phyloP scores from a whole-genome alignment of 148 eudicot genomes.

The Vaccinium myrtillus region DNA sequence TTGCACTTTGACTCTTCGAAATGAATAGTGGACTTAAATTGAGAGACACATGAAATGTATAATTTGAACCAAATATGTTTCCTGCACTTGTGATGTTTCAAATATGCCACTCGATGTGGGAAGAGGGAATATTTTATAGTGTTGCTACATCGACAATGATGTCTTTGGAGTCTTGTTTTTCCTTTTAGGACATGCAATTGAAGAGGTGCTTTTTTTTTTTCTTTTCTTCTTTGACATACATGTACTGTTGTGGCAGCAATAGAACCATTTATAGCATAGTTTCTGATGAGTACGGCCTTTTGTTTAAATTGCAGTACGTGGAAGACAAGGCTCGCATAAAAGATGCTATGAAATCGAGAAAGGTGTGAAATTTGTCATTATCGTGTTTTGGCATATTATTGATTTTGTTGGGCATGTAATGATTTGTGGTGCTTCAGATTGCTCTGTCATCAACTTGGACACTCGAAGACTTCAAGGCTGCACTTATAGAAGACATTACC shows the following conservation, averaged over 20 bases:
- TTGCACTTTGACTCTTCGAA: no score
- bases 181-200: not conserved
- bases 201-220: not conserved
- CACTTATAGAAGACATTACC: constrained; percentile 56
- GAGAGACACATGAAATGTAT: not conserved
- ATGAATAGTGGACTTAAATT: no score
- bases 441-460: constrained; percentile 73
- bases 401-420: not conserved
- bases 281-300: not conserved
- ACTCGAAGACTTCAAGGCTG: constrained; percentile 72
- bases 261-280: not conserved
- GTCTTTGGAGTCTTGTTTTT: not conserved
- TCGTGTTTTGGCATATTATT: not conserved
- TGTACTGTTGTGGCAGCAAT: no score
- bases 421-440: constrained; percentile 41
- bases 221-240: no score
- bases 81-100: not conserved
- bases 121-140: not conserved
- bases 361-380: constrained; percentile 42
- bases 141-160: not conserved
- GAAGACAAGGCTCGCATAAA: constrained; percentile 70
- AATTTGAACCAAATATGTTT: not conserved
- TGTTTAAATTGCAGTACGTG: constrained; percentile 52
- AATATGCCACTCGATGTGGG: not conserved
- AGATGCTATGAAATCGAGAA: constrained; percentile 70